These are phyloP conservation scores for Boletus rubropictus DNA, from an alignment of 768 basidiomycete species.

Conservation along the genomic window DNA sequence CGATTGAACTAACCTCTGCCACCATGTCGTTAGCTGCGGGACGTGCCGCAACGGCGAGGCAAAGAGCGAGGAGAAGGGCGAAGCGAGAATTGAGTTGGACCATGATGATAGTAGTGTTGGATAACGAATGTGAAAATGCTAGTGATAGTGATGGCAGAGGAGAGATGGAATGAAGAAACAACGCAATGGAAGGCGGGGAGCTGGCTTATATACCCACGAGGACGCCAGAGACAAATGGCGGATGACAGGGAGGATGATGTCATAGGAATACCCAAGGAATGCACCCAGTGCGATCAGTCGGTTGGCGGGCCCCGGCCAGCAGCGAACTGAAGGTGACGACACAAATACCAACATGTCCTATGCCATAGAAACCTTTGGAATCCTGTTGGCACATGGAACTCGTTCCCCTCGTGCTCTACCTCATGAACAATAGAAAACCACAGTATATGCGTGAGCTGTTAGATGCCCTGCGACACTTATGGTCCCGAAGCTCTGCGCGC, in stretches of 20 bases:
- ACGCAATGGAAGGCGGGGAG: neutral
- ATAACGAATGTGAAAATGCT: constrained; percentile 22
- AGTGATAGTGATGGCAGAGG: constrained; percentile 12
- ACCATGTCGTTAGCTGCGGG: constrained; percentile 5
- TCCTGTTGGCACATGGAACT: neutral
- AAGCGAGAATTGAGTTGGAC: constrained; percentile 27
- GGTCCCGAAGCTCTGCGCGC: neutral
- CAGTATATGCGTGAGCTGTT: neutral
- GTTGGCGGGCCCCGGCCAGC: neutral
- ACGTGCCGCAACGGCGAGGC: constrained; percentile 19
- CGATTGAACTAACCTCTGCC: constrained; percentile 8
- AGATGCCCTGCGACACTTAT: too few species aligned
- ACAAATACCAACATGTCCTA: neutral
- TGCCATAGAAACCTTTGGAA: constrained; percentile 1
- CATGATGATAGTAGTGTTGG: constrained; percentile 27
- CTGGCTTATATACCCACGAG: constrained; percentile 21
- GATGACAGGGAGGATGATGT: constrained; percentile 13
- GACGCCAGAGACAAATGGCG: constrained; percentile 9
- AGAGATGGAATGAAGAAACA: constrained; percentile 4
- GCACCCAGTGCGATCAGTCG: neutral
- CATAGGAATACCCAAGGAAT: constrained; percentile 12
- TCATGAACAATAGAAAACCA: neutral
- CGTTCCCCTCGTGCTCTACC: too few species aligned
- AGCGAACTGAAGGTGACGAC: too few species aligned
- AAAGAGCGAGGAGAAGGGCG: constrained; percentile 26